These are phyloP conservation scores for Cercospora sp. DNA, from an alignment of 2,329 filamentous ascomycete genomes.

Conservation along the genomic window DNA sequence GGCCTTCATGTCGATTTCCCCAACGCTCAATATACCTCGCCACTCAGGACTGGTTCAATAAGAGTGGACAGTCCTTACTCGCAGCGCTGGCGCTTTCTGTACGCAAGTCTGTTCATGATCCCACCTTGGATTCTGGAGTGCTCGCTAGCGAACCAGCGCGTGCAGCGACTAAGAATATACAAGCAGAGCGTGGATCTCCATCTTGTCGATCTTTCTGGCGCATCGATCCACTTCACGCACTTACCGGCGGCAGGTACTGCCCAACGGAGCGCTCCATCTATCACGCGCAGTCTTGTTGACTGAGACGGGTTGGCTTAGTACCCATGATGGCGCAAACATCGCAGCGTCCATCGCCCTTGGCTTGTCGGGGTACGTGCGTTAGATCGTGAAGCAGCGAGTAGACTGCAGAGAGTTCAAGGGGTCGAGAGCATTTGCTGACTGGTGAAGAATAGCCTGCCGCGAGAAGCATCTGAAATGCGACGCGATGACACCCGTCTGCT, in stretches of 20 bases:
- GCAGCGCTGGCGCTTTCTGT: neutral
- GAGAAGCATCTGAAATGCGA: constrained; percentile 75
- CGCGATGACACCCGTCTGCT: constrained; percentile 64
- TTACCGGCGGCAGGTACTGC: neutral
- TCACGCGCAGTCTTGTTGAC: neutral
- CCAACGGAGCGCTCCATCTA: neutral
- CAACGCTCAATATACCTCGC: neutral
- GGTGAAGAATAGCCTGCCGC: constrained; percentile 42
- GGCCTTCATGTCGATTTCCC: neutral
- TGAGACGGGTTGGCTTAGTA: neutral
- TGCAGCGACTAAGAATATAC: neutral
- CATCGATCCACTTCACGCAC: neutral
- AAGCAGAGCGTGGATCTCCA: neutral
- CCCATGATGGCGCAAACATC: neutral
- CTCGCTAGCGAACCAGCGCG: neutral
- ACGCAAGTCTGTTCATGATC: neutral
- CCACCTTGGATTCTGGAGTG: neutral
- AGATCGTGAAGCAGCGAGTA: neutral
- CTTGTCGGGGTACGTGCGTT: constrained; percentile 31
- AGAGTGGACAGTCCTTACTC: neutral
- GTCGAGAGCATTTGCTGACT: neutral
- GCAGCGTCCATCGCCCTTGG: constrained; percentile 26
- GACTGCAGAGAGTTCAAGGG: neutral
- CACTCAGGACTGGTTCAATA: neutral
- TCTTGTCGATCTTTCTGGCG: neutral